These are phyloP conservation scores for Chloranthus sessilifolius DNA, from an alignment of 164 flowering plant genomes.

Conservation along the genomic window DNA sequence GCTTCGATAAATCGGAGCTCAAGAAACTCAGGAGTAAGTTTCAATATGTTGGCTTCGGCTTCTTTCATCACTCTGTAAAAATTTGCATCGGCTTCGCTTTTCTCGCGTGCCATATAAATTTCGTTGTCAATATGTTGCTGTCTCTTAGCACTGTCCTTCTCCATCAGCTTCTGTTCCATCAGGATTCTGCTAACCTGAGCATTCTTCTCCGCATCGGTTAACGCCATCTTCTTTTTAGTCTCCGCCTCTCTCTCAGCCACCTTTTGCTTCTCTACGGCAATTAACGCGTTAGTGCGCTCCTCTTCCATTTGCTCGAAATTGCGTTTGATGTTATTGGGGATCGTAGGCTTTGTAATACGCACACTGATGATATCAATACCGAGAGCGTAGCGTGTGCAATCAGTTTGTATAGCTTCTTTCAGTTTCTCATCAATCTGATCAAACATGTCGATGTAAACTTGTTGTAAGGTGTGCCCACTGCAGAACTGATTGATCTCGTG, in stretches of 20 bases:
- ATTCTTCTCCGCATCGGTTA: slow-evolving; percentile 89
- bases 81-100: slow-evolving; percentile 82
- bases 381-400: slow-evolving; percentile 95
- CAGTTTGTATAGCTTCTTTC: slow-evolving; percentile 93
- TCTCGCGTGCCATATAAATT: slow-evolving; percentile 80
- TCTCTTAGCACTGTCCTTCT: slow-evolving; percentile 70
- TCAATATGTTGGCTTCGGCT: slow-evolving; percentile 89
- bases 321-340: slow-evolving; percentile 66
- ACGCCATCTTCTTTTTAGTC: slow-evolving; percentile 84
- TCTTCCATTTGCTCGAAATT: slow-evolving; percentile 96
- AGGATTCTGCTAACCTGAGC: slow-evolving; percentile 81
- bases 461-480: slow-evolving; percentile 84
- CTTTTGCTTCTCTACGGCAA: slow-evolving; percentile 79
- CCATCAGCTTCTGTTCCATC: slow-evolving; percentile 88
- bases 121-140: slow-evolving; percentile 77
- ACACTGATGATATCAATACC: slow-evolving; percentile 89
- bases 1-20: slow-evolving; percentile 87
- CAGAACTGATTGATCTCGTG: slow-evolving; percentile 99
- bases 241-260: slow-evolving; percentile 95
- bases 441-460: slow-evolving; percentile 94
- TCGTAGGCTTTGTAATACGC: slow-evolving; percentile 87
- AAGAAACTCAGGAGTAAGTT: slow-evolving; percentile 76
- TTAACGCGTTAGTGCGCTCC: slow-evolving; percentile 90
- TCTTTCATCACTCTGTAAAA: slow-evolving; percentile 70
- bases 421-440: slow-evolving; percentile 98